Base-by-base conservation (phyloP, 176 grass and related monocot genomes). In the Eleusine coracana region DNA sequence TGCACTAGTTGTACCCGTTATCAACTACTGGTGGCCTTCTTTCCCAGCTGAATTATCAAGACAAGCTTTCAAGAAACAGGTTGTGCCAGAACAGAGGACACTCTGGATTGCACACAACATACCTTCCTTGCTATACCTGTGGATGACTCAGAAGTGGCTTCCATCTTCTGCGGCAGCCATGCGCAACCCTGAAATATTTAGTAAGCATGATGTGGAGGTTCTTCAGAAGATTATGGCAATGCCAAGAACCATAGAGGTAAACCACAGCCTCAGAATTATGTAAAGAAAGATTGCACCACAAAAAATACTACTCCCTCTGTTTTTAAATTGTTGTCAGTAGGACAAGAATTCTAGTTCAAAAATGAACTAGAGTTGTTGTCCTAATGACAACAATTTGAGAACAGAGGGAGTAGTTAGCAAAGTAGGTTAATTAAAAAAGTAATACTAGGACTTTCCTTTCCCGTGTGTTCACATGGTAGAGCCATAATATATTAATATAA, bases 1-100 rank as follows among this genome's bases (percentile, higher is more conserved):
- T 31, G 84, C 85, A 8, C 52, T 97, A 38, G 70, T 94, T 37
- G 94, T 86, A 39, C 94, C 92, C 54, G 75, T 92, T 50, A 83
- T 89, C 86, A 94, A 97, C 73, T 97, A 88, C 83, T 94, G 92
- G 94, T 97, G 92, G 89, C 87, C 75, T 79, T 89, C 87, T 65
- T 97, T 97, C 80, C 87, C 87, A 50, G 55, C 76, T 52, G 83
- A 86, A 44, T 6, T 97, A 63, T 83, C 91, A 61, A 92, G 75
- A 66, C 71, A 81, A 67, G 87, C 89, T 64, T 92, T 90, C 89
- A 88, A 87, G 45, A 89, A 72, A 74, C 70, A 80, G 31, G 31
- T 92, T n/a, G 77, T 87, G 42, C 76, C 85, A 27, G 89, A 97
- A 77, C 85, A 87, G 75, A 85, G 71, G 70, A 91, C 91, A 39